phyloP scores from a whole-genome alignment of 1,284 basidiomycete genomes.

The Sporisorium iseilematis-ciliati region DNA sequence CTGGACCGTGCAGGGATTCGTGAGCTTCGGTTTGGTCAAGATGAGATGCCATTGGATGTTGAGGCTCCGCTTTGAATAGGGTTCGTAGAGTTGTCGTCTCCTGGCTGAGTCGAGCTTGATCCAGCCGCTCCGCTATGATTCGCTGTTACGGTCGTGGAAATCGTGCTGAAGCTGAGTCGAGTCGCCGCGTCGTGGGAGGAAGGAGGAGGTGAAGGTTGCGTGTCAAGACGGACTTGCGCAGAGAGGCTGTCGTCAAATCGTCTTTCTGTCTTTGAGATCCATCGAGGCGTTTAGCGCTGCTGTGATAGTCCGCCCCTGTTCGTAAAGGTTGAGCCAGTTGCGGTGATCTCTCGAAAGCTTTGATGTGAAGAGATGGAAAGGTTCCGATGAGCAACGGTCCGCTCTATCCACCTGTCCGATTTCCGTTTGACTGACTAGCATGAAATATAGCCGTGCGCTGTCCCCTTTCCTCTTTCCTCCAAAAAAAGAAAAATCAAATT shows the following conservation, averaged over 20 bases:
- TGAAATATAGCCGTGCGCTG: slow-evolving; percentile 4
- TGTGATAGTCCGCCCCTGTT: neutral
- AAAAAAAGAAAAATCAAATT: neutral
- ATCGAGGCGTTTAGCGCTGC: neutral
- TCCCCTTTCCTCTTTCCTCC: slow-evolving; percentile 5
- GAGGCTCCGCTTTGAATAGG: neutral
- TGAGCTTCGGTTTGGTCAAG: neutral
- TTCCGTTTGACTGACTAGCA: neutral
- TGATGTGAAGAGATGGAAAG: slow-evolving; percentile 1
- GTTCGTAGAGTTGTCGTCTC: neutral
- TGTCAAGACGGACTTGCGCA: slow-evolving; percentile 10
- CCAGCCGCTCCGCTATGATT: neutral
- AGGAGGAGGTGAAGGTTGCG: slow-evolving; percentile 1
- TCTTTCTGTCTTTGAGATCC: neutral
- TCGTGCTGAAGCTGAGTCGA: neutral
- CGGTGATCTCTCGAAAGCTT: neutral
- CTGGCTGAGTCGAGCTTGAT: neutral
- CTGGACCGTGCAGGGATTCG: neutral
- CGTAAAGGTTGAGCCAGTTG: no score
- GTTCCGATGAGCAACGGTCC: neutral
- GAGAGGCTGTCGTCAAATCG: slow-evolving; percentile 10
- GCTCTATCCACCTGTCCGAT: neutral
- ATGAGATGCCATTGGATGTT: slow-evolving; percentile 17
- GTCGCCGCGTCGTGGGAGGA: neutral
- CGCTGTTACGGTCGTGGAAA: neutral